Evolutionary conservation across 148 eudicot species (phyloP), one percentile per base, ranked within the genome.

Genomic region (Persicaria maculosa): DNA sequence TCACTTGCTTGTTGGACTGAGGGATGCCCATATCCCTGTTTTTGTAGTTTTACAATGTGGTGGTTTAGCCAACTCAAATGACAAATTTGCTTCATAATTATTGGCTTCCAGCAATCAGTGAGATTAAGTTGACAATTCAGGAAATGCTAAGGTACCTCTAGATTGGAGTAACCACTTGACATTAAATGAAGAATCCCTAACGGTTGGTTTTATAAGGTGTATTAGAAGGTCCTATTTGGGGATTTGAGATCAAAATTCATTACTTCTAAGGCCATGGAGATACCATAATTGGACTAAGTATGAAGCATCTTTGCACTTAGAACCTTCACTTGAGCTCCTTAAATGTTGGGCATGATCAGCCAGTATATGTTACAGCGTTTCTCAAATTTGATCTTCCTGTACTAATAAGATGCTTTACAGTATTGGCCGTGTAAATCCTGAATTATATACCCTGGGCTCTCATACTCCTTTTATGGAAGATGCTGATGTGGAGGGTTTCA

Each of bases 341-440:
- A 62, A 62, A 62, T 62, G 16, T 9, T 62, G 68, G 11, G 31
- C 44, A 58, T 22, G 31, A 58, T 58, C 36, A 10, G 22, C 65
- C 4, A 25, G 9, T 62, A 4, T 74, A 43, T 68, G 50, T 19
- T 48, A 45, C 9, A 45, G 19, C 62, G 16, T 4, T 11, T 74
- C 62, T 72, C 61, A 73, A 74, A 50, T 80, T 74, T 36, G 46
- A 6, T 78, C 67, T 50, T 76, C 78, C 36, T 67, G 52, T 71
- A 57, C 68, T 25, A 65, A 48, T 36, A 74, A 78, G 70, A 25
- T 76, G 25, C 75, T 75, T 82, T 76, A 72, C 91, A 95, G 99
- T 83, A 90, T 96, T 85, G 99, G 99, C 55, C 91, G 86, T 70
- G 91, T 96, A 75, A 89, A 96, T 80, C 88, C 97, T 50, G 90